Conservation (phyloP, 2,329 filamentous ascomycete species). For the Nothophaeocryptopus gaeumannii region DNA sequence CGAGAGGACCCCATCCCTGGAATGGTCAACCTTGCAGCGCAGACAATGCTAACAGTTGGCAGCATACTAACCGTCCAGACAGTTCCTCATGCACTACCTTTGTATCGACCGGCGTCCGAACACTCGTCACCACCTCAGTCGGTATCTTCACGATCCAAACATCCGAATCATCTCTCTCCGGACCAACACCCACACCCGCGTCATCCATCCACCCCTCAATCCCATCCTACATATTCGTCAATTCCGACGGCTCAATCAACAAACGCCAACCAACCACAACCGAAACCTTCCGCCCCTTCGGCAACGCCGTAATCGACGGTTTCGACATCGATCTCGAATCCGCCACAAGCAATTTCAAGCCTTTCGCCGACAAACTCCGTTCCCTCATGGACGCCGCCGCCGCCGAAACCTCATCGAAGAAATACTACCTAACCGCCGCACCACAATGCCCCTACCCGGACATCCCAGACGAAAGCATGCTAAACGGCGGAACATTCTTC, state of each 20-base stretch:
- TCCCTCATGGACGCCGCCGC: constrained; percentile 29
- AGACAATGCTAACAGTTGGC: too few relatives aligned
- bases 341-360: constrained; percentile 59
- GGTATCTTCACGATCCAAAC: too few relatives aligned
- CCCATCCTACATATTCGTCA: background rate
- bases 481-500: constrained; percentile 62
- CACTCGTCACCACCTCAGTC: too few relatives aligned
- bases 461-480: constrained; percentile 30
- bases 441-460: constrained; percentile 43
- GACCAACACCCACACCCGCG: too few relatives aligned
- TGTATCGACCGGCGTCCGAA: too few relatives aligned
- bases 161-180: too few relatives aligned
- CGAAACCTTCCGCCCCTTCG: constrained; percentile 61
- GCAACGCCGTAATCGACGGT: constrained; percentile 63
- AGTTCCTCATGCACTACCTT: too few relatives aligned
- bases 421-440: constrained; percentile 46
- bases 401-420: constrained; percentile 22
- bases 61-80: too few relatives aligned
- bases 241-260: background rate
- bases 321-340: constrained; percentile 76
- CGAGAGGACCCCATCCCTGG: too few relatives aligned
- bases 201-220: too few relatives aligned
- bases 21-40: too few relatives aligned
- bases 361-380: constrained; percentile 36
- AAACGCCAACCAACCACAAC: background rate